These are phyloP conservation scores for Heliocybe sulcata DNA, from an alignment of 1,284 basidiomycete genomes.

Conservation along the genomic window DNA sequence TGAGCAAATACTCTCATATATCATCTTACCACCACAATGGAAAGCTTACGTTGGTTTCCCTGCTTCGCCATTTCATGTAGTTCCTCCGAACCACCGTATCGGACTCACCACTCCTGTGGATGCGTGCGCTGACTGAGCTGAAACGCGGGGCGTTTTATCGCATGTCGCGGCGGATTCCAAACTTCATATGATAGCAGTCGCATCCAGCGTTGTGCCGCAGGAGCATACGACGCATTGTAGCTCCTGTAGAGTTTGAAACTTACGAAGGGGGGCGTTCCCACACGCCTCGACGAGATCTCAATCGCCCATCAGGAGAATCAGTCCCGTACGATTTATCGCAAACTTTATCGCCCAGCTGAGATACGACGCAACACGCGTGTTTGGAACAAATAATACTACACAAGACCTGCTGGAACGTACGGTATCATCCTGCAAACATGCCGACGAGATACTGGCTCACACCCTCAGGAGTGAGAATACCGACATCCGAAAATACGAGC, in stretches of 20 bases:
- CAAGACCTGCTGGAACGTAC: not conserved
- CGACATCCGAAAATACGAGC: conserved; percentile 87
- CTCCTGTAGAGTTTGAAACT: not conserved
- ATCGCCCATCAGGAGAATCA: not conserved
- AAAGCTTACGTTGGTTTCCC: not conserved
- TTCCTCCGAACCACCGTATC: not conserved
- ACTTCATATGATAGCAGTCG: not conserved
- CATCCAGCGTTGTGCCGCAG: not conserved
- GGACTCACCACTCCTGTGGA: not conserved
- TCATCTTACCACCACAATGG: too few relatives aligned
- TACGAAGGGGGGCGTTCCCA: not conserved
- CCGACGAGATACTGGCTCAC: conserved; percentile 88
- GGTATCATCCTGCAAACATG: conserved; percentile 71
- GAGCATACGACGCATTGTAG: not conserved
- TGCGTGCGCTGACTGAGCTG: not conserved
- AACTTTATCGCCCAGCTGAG: conserved; percentile 1
- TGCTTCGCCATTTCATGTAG: not conserved
- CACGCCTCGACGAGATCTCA: not conserved
- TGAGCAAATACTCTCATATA: not conserved
- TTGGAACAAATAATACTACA: not conserved
- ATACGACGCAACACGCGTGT: not conserved
- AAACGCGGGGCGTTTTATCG: not conserved
- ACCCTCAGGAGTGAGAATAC: conserved; percentile 86
- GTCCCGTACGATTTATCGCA: not conserved
- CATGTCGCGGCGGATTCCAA: not conserved